A percentile compares a stretch with the other conserved stretches of the same genome.
Conservation (phyloP, 2,329 filamentous ascomycete species). For the Macroventuria anomochaeta region DNA sequence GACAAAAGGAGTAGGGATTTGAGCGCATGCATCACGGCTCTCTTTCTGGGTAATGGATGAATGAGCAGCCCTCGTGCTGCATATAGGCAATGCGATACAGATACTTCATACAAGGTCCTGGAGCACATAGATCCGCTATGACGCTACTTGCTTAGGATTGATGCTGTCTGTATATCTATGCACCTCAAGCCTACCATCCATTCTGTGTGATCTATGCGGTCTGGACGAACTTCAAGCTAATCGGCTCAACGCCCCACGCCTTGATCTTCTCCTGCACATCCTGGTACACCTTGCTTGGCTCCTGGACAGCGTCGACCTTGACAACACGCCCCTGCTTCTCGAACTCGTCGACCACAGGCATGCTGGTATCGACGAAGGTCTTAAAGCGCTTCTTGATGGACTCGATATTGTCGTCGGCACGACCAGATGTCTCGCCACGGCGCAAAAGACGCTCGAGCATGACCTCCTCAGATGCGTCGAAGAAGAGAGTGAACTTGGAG, state of each 20-base stretch:
- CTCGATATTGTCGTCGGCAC: conserved; percentile 92
- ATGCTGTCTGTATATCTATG: not conserved
- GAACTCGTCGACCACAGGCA: conserved; percentile 93
- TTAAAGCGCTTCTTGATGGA: conserved; percentile 96
- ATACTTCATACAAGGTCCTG: conserved; percentile 18
- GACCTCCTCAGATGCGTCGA: conserved; percentile 87
- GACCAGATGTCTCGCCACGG: conserved; percentile 89
- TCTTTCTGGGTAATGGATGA: conserved; percentile 38
- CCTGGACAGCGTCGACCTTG: conserved; percentile 74
- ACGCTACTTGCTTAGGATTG: not conserved
- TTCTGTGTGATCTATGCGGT: conserved; percentile 17
- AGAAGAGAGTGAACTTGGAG: conserved; percentile 87
- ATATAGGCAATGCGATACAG: conserved; percentile 43
- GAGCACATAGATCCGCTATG: not conserved
- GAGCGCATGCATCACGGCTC: conserved; percentile 39
- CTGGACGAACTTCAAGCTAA: conserved; percentile 40
- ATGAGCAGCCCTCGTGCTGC: conserved; percentile 39
- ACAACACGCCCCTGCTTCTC: conserved; percentile 78
- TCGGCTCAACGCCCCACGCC: conserved; percentile 43
- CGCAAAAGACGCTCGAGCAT: conserved; percentile 86
- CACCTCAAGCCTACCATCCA: not conserved
- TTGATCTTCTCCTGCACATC: conserved; percentile 53
- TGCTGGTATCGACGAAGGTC: conserved; percentile 92
- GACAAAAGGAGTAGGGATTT: conserved; percentile 31
- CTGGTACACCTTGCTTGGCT: conserved; percentile 69